phyloP scores from a whole-genome alignment of 352 stramenopile genomes.

The Globisporangium camurandrum region DNA sequence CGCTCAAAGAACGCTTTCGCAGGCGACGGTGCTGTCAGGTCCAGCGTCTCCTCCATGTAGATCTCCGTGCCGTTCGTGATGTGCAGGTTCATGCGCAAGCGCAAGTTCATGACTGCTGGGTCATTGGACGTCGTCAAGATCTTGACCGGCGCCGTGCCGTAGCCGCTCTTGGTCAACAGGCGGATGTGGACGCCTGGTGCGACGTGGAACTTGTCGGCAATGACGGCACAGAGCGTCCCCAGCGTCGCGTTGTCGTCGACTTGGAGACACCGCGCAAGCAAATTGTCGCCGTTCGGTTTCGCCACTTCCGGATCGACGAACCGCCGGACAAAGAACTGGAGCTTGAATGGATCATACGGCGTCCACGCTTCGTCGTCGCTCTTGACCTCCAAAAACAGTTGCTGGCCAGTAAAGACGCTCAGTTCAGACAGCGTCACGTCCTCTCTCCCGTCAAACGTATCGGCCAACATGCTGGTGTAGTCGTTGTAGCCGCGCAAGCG shows the following conservation, averaged over 20 bases:
- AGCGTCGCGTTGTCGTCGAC: conserved; percentile 55
- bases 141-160: conserved; percentile 55
- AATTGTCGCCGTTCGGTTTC: conserved; percentile 2
- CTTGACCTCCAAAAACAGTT: conserved; percentile 68
- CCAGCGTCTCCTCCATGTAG: conserved; percentile 61
- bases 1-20: conserved; percentile 65
- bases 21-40: conserved; percentile 33
- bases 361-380: conserved; percentile 56
- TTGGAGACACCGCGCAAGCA: conserved; percentile 56
- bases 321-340: conserved; percentile 66
- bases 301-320: conserved; percentile 33
- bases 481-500: conserved; percentile 69
- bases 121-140: conserved; percentile 52
- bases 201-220: conserved; percentile 51
- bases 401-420: conserved; percentile 61
- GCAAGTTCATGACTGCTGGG: conserved; percentile 27
- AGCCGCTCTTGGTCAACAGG: conserved; percentile 64
- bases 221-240: conserved; percentile 30
- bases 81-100: conserved; percentile 54
- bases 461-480: conserved; percentile 59
- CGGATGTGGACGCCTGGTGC: conserved; percentile 30
- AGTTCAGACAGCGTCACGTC: conserved; percentile 43
- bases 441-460: conserved; percentile 54
- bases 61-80: conserved; percentile 63
- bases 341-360: conserved; percentile 45